Conservation (phyloP, 1,284 basidiomycete species). For the Pisolithus thermaeus region DNA sequence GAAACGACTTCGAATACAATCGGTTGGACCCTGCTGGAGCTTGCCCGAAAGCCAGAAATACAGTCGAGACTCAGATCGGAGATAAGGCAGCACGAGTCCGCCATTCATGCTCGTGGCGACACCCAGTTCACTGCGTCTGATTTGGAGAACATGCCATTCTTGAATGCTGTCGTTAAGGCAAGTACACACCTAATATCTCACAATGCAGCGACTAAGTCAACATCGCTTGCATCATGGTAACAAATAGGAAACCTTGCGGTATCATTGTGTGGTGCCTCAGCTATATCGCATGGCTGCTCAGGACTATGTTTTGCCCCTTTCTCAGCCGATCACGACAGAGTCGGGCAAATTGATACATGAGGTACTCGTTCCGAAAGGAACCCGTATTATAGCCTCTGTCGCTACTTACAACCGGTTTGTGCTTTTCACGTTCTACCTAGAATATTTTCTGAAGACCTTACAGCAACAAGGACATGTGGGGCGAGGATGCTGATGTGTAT, state of each 20-base stretch:
- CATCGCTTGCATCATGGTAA: slow-evolving; percentile 1
- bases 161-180: slow-evolving; percentile 51
- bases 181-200: neutral
- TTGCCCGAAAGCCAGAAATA: neutral
- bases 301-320: slow-evolving; percentile 23
- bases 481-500: slow-evolving; percentile 43
- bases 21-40: neutral
- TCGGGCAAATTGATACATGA: slow-evolving; percentile 15
- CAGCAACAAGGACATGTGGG: slow-evolving; percentile 43
- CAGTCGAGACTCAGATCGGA: neutral
- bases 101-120: slow-evolving; percentile 33
- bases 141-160: slow-evolving; percentile 47
- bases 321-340: slow-evolving; percentile 13
- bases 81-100: slow-evolving; percentile 23
- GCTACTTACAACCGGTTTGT: slow-evolving; percentile 20
- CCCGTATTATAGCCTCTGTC: slow-evolving; percentile 17
- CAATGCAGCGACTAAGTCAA: neutral
- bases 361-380: slow-evolving; percentile 21
- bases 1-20: slow-evolving; percentile 19
- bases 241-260: slow-evolving; percentile 21
- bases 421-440: no score
- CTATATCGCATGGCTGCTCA: slow-evolving; percentile 12
- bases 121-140: slow-evolving; percentile 38
- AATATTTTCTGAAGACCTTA: neutral
- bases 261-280: slow-evolving; percentile 17